Percentiles rank a stretch among this genome's conserved stretches.
Conservation (phyloP, 179 eudicot species). For the Spergularia azorica region DNA sequence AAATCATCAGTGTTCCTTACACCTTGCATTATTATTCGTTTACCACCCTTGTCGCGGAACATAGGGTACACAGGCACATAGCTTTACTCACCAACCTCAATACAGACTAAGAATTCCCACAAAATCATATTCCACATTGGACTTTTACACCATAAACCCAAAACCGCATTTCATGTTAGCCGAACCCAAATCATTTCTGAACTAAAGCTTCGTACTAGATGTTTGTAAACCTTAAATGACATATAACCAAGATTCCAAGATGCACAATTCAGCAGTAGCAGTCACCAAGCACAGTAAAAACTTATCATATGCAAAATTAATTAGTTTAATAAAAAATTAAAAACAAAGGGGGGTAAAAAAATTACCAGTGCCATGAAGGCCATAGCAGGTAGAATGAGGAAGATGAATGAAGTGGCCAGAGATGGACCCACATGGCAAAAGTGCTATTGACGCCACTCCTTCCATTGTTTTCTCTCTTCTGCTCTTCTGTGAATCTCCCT, state of each 20-base stretch:
- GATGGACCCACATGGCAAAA: conserved; percentile 76
- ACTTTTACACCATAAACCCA: not conserved
- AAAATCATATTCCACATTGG: not conserved
- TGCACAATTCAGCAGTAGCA: not conserved
- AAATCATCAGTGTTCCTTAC: too few species aligned
- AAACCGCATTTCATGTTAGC: too few species aligned
- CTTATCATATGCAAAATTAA: too few species aligned
- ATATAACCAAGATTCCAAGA: not conserved
- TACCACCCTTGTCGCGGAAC: too few species aligned
- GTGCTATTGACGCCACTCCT: conserved; percentile 90
- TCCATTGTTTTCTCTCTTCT: conserved; percentile 45
- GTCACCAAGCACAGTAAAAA: not conserved
- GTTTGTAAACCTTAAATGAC: not conserved
- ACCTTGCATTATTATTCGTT: too few species aligned
- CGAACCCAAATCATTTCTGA: too few species aligned
- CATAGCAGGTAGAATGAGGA: conserved; percentile 81
- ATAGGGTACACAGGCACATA: too few species aligned
- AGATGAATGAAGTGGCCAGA: conserved; percentile 95
- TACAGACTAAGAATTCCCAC: not conserved
- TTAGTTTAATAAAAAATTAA: too few species aligned
- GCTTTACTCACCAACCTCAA: not conserved
- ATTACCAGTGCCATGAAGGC: conserved; percentile 87
- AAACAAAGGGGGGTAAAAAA: conserved; percentile 1
- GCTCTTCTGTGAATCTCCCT: conserved; percentile 16
- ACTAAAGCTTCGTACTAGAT: too few species aligned